Evolutionary conservation across 257 asterid genomes (phyloP).

Genomic region (Echium plantagineum): DNA sequence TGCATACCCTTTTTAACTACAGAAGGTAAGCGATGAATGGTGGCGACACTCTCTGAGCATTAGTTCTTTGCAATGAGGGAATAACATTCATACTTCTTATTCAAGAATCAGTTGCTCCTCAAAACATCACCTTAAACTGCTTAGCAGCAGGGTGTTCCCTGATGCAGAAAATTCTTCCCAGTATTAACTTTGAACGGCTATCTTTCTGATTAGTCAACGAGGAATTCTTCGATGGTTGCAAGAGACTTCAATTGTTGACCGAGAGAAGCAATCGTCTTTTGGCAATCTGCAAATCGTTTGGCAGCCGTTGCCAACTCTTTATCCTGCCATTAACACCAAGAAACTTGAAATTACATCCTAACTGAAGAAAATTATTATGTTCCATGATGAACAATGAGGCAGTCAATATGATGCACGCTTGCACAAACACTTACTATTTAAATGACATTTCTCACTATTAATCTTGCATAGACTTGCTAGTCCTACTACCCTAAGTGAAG

Average conservation of each 20-base stretch:
- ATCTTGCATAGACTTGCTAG: background rate
- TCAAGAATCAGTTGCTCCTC: background rate
- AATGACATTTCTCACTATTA: background rate
- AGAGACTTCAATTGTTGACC: conserved; percentile 67
- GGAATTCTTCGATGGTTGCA: conserved; percentile 50
- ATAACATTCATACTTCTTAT: background rate
- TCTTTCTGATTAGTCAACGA: conserved; percentile 24
- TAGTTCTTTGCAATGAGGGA: background rate
- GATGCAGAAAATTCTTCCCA: background rate
- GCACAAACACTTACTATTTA: too few species aligned
- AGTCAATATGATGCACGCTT: background rate
- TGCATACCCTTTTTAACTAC: background rate
- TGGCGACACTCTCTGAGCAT: background rate
- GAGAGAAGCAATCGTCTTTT: conserved; percentile 74
- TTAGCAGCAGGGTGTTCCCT: background rate
- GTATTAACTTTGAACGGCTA: background rate
- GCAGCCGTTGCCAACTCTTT: conserved; percentile 66
- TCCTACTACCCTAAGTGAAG: background rate
- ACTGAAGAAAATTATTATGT: conserved; percentile 1
- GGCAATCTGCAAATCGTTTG: conserved; percentile 59
- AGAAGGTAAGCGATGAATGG: background rate
- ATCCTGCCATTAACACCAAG: conserved; percentile 33
- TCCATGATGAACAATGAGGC: background rate
- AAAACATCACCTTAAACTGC: background rate
- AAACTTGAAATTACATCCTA: background rate